These are phyloP conservation scores for Pseudognaphalium luteoalbum DNA, from an alignment of 129 eudicot species.

Conservation along the genomic window DNA sequence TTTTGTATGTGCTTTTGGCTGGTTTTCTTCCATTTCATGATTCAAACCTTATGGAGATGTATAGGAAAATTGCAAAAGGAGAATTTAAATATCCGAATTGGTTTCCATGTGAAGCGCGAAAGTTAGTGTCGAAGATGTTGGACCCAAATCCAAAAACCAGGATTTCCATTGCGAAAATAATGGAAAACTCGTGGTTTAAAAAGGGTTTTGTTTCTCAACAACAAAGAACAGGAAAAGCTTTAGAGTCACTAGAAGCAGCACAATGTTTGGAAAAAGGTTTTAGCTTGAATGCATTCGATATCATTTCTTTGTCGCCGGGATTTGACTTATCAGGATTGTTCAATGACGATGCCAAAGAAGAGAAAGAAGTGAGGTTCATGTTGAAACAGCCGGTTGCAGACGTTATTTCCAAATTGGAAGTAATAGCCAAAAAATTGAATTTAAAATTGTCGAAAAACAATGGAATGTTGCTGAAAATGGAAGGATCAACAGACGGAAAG, in stretches of 20 bases:
- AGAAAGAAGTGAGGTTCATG: conserved; percentile 12
- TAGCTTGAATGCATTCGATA: conserved; percentile 20
- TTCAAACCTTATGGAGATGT: conserved; percentile 8
- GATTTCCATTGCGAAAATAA: conserved; percentile 4
- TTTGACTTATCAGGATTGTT: conserved; percentile 18
- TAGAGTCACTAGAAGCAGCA: not conserved
- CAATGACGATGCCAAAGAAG: not conserved
- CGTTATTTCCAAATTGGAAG: not conserved
- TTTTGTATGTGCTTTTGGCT: conserved; percentile 11
- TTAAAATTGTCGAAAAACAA: not conserved
- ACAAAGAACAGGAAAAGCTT: not conserved
- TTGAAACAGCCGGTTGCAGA: not conserved
- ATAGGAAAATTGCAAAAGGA: not conserved
- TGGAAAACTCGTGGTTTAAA: conserved; percentile 22
- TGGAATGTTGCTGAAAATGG: not conserved
- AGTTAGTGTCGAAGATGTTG: conserved; percentile 19
- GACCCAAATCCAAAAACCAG: conserved; percentile 18
- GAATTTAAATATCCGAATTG: conserved; percentile 14
- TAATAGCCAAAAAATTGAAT: conserved; percentile 2
- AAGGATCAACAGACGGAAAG: not conserved
- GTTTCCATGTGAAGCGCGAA: not conserved
- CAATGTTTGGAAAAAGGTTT: not conserved
- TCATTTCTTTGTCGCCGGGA: conserved; percentile 13
- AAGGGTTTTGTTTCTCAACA: conserved; percentile 11
- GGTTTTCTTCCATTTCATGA: conserved; percentile 1